These are phyloP conservation scores for Puccinia novopanici DNA, from an alignment of 1,284 basidiomycete species.

Conservation along the genomic window DNA sequence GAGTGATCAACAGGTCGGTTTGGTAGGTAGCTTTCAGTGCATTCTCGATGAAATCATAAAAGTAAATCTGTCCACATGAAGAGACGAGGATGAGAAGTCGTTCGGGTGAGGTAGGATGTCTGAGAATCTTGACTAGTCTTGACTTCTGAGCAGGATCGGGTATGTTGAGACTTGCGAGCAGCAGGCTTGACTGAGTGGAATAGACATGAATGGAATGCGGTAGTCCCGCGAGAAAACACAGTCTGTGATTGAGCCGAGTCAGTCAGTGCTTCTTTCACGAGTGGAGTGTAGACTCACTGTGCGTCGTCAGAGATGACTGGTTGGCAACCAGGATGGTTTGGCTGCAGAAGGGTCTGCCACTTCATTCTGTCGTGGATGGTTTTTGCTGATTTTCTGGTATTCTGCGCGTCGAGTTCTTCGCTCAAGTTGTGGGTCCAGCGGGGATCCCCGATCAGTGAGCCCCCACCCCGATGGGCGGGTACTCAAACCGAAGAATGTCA, in stretches of 20 bases:
- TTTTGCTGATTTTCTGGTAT: too few relatives aligned
- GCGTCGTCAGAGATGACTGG: slow-evolving; percentile 41
- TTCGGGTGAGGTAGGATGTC: slow-evolving; percentile 36
- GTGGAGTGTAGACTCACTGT: slow-evolving; percentile 9
- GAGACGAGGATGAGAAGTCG: slow-evolving; percentile 38
- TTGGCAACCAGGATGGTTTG: slow-evolving; percentile 24
- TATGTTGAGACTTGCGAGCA: slow-evolving; percentile 26
- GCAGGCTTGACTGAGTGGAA: slow-evolving; percentile 31
- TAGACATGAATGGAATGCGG: slow-evolving; percentile 45
- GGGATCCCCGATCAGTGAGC: too few relatives aligned
- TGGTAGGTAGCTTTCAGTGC: slow-evolving; percentile 23
- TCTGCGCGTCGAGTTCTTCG: too few relatives aligned
- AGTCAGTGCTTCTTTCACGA: neutral
- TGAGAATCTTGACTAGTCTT: slow-evolving; percentile 34
- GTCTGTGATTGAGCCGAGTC: neutral
- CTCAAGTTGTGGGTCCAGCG: neutral
- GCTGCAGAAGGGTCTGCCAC: slow-evolving; percentile 31
- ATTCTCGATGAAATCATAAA: slow-evolving; percentile 30
- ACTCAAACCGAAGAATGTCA: too few relatives aligned
- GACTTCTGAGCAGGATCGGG: slow-evolving; percentile 17
- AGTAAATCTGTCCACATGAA: slow-evolving; percentile 37
- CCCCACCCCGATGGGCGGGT: too few relatives aligned
- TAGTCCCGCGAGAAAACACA: slow-evolving; percentile 27
- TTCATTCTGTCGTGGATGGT: slow-evolving; percentile 37
- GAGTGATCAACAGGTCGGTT: slow-evolving; percentile 1